Conservation (phyloP, 305 asterid genomes). For the Fraxinus ornus region DNA sequence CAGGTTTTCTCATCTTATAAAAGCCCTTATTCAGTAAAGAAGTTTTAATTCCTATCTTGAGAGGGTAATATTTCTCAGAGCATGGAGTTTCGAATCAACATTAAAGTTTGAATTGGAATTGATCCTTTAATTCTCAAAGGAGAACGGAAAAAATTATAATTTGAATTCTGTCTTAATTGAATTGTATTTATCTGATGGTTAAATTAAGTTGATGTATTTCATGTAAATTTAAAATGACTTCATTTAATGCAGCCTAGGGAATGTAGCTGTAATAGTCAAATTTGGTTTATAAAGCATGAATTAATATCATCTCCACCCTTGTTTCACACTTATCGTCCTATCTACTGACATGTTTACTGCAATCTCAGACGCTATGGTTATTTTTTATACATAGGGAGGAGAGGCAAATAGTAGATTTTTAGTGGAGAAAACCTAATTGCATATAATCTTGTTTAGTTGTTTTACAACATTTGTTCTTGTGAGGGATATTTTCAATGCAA, state of each 20-base stretch:
- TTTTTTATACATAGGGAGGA: background rate
- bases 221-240: background rate
- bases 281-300: background rate
- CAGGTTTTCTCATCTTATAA: background rate
- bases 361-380: background rate
- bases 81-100: background rate
- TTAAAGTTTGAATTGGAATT: background rate
- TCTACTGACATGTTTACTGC: background rate
- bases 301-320: background rate
- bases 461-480: background rate
- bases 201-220: background rate
- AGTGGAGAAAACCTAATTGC: background rate
- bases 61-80: background rate
- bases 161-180: background rate
- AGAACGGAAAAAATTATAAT: background rate
- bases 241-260: background rate
- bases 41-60: background rate
- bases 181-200: background rate
- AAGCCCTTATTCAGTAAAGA: background rate
- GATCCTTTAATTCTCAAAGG: background rate
- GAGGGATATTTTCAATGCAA: background rate
- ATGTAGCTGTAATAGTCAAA: background rate
- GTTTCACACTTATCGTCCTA: background rate
- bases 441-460: background rate
- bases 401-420: background rate